phyloP scores from a whole-genome alignment of 805 yeast species.

The Yamadazyma nakazawae region DNA sequence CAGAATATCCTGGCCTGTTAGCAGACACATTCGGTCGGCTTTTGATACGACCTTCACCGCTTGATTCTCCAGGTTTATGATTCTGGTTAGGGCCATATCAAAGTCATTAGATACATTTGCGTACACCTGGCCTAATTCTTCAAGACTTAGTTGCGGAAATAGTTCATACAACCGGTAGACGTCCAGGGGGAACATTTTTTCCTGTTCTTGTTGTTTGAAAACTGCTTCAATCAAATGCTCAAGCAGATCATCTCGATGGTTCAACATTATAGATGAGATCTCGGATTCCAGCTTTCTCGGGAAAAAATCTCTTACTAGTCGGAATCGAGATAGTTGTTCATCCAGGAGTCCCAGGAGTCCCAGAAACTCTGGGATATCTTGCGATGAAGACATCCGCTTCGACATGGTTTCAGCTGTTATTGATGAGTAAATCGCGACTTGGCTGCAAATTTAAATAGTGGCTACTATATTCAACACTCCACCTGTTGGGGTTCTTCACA shows the following conservation, averaged over 20 bases:
- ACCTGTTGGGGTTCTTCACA: too few species aligned
- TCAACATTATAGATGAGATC: not conserved
- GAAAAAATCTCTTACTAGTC: slow-evolving; percentile 1
- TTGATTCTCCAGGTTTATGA: not conserved
- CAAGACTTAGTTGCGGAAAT: not conserved
- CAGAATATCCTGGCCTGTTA: not conserved
- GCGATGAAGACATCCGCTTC: not conserved
- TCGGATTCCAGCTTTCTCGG: not conserved
- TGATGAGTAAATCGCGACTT: not conserved
- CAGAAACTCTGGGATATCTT: not conserved
- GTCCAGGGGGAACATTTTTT: slow-evolving; percentile 1
- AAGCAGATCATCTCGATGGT: not conserved
- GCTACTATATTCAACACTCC: too few species aligned
- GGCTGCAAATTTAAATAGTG: slow-evolving; percentile 1
- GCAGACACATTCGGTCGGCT: slow-evolving; percentile 16
- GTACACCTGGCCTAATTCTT: not conserved
- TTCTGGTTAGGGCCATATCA: not conserved
- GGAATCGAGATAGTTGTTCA: not conserved
- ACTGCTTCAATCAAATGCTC: not conserved
- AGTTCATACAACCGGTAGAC: slow-evolving; percentile 4
- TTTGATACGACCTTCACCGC: slow-evolving; percentile 17
- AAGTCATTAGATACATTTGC: not conserved
- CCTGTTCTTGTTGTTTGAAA: not conserved
- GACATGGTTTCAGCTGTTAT: not conserved
- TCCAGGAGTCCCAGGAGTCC: not conserved